phyloP scores from a whole-genome alignment of 1,284 basidiomycete species.

The Moesziomyces globuligerus region DNA sequence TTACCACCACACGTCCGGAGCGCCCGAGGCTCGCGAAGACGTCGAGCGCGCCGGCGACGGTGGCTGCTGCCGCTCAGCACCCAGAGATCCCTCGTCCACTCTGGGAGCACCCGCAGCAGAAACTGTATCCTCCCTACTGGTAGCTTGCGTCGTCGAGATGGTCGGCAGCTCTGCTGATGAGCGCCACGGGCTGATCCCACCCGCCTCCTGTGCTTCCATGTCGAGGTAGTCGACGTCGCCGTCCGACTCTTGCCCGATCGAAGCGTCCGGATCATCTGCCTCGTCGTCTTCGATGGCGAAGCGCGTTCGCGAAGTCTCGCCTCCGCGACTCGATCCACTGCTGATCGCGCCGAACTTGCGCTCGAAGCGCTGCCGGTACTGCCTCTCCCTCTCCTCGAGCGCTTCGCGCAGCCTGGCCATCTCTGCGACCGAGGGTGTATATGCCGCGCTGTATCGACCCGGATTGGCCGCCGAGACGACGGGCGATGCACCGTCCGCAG shows the following conservation, averaged over 20 bases:
- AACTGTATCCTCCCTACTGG: too few relatives aligned
- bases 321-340: too few relatives aligned
- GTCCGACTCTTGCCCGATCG: constrained; percentile 21
- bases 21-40: constrained; percentile 9
- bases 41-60: constrained; percentile 21
- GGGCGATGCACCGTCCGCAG: constrained; percentile 16
- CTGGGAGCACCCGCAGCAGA: too few relatives aligned
- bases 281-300: constrained; percentile 36
- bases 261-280: constrained; percentile 1
- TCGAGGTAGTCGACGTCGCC: constrained; percentile 15
- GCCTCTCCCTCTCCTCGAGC: constrained; percentile 38
- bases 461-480: constrained; percentile 5
- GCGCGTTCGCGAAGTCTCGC: constrained; percentile 1
- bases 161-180: constrained; percentile 16
- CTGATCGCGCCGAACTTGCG: not conserved
- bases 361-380: constrained; percentile 31
- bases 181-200: constrained; percentile 3
- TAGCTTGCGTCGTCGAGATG: not conserved
- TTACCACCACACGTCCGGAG: constrained; percentile 34
- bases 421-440: constrained; percentile 31
- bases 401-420: constrained; percentile 42
- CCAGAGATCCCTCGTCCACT: too few relatives aligned
- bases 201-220: constrained; percentile 4
- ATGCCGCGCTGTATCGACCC: constrained; percentile 14
- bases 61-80: not conserved